A percentile compares a stretch with the other conserved stretches of the same genome.
These are phyloP conservation scores for Curvularia lunata DNA, from an alignment of 2,329 filamentous ascomycete species.

Conservation along the genomic window DNA sequence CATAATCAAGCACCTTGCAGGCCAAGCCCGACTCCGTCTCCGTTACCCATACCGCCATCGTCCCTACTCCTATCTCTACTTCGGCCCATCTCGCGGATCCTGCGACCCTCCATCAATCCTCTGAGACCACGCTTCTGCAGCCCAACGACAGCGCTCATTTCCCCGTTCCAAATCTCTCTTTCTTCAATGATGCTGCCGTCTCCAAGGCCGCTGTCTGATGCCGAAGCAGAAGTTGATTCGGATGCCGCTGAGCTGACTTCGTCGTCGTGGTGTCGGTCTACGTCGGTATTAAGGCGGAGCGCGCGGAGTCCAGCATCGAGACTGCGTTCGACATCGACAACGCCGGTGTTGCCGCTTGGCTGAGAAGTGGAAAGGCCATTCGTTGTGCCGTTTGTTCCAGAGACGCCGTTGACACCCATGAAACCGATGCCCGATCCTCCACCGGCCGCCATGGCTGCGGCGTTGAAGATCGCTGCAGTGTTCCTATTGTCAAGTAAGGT, in stretches of 20 bases:
- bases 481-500: constrained; percentile 89
- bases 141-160: constrained; percentile 89
- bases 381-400: constrained; percentile 34
- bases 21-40: constrained; percentile 39
- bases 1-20: constrained; percentile 28
- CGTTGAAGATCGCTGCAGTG: constrained; percentile 96
- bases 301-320: constrained; percentile 46
- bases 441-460: constrained; percentile 95
- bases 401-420: constrained; percentile 40
- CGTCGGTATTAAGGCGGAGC: constrained; percentile 59
- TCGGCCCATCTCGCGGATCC: constrained; percentile 75
- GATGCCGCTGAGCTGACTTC: constrained; percentile 45
- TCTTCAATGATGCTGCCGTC: constrained; percentile 47
- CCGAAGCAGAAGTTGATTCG: constrained; percentile 39
- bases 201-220: constrained; percentile 44
- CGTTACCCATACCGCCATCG: constrained; percentile 29
- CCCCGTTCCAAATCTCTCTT: constrained; percentile 77
- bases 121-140: constrained; percentile 91
- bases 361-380: constrained; percentile 26
- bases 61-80: constrained; percentile 44
- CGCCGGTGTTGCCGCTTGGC: constrained; percentile 8
- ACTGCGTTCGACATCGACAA: constrained; percentile 31
- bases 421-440: constrained; percentile 84
- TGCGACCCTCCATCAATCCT: constrained; percentile 91
- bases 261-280: constrained; percentile 44